Percentiles rank a stretch among this genome's conserved stretches.
phyloP scores from a whole-genome alignment of 768 basidiomycete species.

The Macrolepiota dolichaula region DNA sequence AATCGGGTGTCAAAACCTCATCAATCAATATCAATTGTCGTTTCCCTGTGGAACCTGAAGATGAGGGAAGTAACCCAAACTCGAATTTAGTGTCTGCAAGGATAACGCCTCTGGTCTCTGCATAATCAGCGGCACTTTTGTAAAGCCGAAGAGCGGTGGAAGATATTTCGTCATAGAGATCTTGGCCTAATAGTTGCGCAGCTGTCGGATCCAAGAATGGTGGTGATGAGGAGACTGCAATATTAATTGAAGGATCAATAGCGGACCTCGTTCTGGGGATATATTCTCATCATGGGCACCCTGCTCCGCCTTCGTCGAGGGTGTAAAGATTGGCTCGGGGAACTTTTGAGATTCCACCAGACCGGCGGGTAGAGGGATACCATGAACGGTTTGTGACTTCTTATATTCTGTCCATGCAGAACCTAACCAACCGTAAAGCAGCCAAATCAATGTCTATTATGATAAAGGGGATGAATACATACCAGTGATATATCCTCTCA shows the following conservation, averaged over 20 bases:
- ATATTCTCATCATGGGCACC: conserved; percentile 97
- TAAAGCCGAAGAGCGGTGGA: conserved; percentile 62
- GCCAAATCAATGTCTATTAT: neutral
- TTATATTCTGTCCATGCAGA: conserved; percentile 97
- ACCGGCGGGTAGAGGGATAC: conserved; percentile 70
- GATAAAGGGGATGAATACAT: conserved; percentile 1
- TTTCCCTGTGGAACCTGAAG: conserved; percentile 17
- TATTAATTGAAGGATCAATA: no score
- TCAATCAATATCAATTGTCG: conserved; percentile 83
- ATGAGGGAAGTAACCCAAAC: conserved; percentile 44
- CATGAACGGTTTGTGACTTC: conserved; percentile 83
- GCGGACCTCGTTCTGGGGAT: conserved; percentile 70
- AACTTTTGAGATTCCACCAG: conserved; percentile 85
- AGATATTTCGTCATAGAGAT: conserved; percentile 42
- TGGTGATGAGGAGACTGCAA: neutral
- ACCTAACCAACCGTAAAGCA: conserved; percentile 44
- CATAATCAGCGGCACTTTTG: conserved; percentile 70
- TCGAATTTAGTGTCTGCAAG: conserved; percentile 99
- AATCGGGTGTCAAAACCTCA: conserved; percentile 96
- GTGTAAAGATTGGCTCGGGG: conserved; percentile 85
- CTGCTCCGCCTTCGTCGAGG: conserved; percentile 94
- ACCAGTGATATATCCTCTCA: conserved; percentile 97
- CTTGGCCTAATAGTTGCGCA: conserved; percentile 43
- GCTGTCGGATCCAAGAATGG: conserved; percentile 31
- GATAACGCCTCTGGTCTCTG: conserved; percentile 75